Base-by-base conservation (phyloP, 2,329 filamentous ascomycete genomes). In the Hypoxylon sp. region DNA sequence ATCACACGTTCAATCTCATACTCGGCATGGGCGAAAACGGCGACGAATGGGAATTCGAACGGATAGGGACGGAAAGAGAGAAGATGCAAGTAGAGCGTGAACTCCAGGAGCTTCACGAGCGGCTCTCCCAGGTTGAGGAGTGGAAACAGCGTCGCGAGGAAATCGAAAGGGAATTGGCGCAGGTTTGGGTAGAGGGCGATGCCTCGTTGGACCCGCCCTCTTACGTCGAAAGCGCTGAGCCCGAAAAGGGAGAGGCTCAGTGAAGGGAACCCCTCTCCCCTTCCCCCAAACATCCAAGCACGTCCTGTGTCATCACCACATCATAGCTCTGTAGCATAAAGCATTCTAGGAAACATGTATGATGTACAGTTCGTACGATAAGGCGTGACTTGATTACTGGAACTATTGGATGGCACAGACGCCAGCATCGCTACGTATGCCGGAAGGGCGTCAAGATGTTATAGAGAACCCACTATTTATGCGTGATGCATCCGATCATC, bases 31-130 rank as follows among this genome's bases (percentile, higher is more conserved):
- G 93, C 48, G 86, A 90, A 13, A 83, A 87, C 47, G 91, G 89
- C n/a, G 88, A 91, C 51, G 89, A 90, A 69, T 98, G 95, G 92
- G 89, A 94, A 65, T 90, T 97, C 73, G 90, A 97, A 74, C 87
- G 91, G 54, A 98, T 99, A 66, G 95, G 95, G 55, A 97, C 93
- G 0, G 91, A 92, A 71, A 86, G 89, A 57, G 95, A 99, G 79
- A 97, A 97, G 78, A 87, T 93, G 73, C 90, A 91, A 18, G 92
- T 97, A 6, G 93, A 97, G 77, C 91, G 91, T 72, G 95, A 99
- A 74, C 79, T 98, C 13, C 84, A 89, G 46, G 92, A 97, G 65
- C 81, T 99, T 38, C 86, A 88, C 24, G 91, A 94, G 73, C 83
- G 89, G 20, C 78, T 99, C 6, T 83, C 86, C 9, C 88, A 91